A percentile compares a stretch with the other conserved stretches of the same genome.
Conservation (phyloP, 2,329 filamentous ascomycete species). For the Colletotrichum magnum region DNA sequence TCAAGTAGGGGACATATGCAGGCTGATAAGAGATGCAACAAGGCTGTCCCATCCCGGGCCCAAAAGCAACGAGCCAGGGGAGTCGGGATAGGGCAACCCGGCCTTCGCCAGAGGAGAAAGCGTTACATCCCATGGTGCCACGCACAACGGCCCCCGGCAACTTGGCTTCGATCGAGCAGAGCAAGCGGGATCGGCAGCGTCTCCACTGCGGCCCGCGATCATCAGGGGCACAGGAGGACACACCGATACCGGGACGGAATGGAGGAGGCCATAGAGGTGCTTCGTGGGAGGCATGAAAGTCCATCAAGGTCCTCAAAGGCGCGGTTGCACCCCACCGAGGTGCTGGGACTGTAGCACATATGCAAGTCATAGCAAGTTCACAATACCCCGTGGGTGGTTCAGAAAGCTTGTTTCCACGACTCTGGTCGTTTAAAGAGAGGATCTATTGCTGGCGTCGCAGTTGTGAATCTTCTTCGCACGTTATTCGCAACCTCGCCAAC, state of each 20-base stretch:
- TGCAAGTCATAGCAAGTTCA: conserved; percentile 4
- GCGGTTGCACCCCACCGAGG: not conserved
- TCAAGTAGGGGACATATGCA: no score
- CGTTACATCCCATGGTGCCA: not conserved
- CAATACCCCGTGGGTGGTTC: no score
- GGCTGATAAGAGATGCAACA: no score
- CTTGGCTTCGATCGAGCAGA: no score
- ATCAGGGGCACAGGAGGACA: not conserved
- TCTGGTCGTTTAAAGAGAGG: not conserved
- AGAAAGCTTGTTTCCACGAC: conserved; percentile 11
- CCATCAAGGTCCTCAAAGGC: conserved; percentile 23
- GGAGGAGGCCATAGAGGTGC: not conserved
- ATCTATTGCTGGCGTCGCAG: not conserved
- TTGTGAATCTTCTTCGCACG: no score
- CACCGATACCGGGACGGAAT: not conserved
- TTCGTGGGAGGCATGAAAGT: not conserved
- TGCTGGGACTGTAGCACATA: not conserved
- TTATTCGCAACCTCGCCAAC: no score
- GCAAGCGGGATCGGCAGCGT: not conserved
- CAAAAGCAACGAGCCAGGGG: no score
- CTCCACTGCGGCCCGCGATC: conserved; percentile 4
- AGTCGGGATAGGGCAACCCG: no score
- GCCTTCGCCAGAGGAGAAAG: no score
- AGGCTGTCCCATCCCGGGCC: no score
- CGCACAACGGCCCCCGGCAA: no score